A percentile compares a stretch with the other conserved stretches of the same genome.
phyloP scores from a whole-genome alignment of 2,329 filamentous ascomycete genomes.

The Colletotrichum limetticola region DNA sequence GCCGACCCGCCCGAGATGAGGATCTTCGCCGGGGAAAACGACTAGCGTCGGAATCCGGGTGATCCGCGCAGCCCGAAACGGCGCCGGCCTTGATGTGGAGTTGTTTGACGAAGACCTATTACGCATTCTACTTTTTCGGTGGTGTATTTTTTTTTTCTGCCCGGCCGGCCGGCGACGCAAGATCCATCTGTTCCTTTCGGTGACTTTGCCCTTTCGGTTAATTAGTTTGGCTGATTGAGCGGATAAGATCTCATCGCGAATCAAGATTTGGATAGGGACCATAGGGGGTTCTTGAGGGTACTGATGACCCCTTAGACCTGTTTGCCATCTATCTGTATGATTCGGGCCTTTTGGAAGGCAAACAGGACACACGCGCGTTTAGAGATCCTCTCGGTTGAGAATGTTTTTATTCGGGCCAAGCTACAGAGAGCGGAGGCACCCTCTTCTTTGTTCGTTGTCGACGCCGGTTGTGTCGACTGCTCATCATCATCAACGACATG shows the following conservation, averaged over 20 bases:
- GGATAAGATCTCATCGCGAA: neutral
- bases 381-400: neutral
- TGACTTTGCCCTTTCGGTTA: neutral
- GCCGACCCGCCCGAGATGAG: conserved; percentile 21
- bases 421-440: neutral
- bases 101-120: neutral
- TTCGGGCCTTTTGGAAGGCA: neutral
- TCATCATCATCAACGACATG: neutral
- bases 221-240: neutral
- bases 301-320: neutral
- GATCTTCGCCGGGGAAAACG: conserved; percentile 23
- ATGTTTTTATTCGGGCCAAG: neutral
- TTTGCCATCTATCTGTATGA: neutral
- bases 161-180: neutral
- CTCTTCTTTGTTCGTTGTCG: neutral
- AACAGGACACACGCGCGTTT: neutral
- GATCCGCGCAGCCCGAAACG: conserved; percentile 27
- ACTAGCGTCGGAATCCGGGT: conserved; percentile 18
- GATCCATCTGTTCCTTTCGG: neutral
- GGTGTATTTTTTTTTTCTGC: neutral
- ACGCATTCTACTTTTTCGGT: neutral
- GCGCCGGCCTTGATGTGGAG: neutral
- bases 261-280: neutral
- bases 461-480: neutral
- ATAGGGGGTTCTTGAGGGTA: neutral